Evolutionary conservation across 768 basidiomycete species (phyloP), one percentile per base, ranked within the genome.

Genomic region (Serendipita sp.): DNA sequence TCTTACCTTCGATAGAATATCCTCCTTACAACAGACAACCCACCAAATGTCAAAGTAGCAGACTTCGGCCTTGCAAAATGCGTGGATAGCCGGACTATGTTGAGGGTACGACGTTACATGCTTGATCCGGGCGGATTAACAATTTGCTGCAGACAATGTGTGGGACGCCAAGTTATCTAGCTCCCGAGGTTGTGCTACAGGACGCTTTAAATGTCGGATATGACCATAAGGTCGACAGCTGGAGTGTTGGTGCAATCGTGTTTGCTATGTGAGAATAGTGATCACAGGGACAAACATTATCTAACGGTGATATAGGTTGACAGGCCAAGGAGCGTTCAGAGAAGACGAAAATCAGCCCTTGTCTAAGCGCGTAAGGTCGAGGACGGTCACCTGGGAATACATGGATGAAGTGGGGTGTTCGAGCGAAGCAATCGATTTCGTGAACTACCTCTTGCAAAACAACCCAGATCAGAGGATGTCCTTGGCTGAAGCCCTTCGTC

Each of bases 61-160:
- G 95, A 97, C 73, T 99, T 96, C 71, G 95, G 95, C 2, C 81
- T 97, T 4, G 94, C 95, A 0, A 99, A 98, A 72, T 83, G 87
- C n/a, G 84, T 90, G 28, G 85, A 90, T 67, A 85, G 83, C 67
- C 72, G 83, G 68, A 91, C 88, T 0, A 86, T 88, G 81, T 75
- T 92, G 11, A 80, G 80, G 68, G 90, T 91, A 68, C 15, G 83
- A 73, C 32, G 62, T 3, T 28, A 13, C 45, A 56, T 2, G 15
- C 54, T 7, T 51, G 41, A n/a, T 28, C 64, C 35, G 34, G 69
- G 18, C 66, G 64, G 11, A 7, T 45, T 65, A n/a, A 46, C 24
- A 34, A 4, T 30, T 13, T 24, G 13, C 30, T 64, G 15, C 70
- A 89, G 83, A 95, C 94, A 0, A 91, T 94, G 88, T 97, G 95